These are phyloP conservation scores for Stemphylium lycopersici DNA, from an alignment of 2,329 filamentous ascomycete genomes.

Conservation along the genomic window DNA sequence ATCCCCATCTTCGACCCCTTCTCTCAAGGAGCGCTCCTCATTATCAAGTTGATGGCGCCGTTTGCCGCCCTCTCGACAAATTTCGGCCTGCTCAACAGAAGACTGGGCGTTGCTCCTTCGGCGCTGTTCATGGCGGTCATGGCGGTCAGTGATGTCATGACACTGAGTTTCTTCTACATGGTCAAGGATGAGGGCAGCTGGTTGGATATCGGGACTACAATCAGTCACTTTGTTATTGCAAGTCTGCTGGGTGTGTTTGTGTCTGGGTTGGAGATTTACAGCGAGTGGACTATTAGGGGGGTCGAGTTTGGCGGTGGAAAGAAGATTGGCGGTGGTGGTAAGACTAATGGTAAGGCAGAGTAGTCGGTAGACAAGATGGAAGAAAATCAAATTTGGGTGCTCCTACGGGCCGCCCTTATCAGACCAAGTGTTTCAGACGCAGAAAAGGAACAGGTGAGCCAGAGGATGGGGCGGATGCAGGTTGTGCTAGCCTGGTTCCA, in stretches of 20 bases:
- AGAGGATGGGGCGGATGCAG: too few species aligned
- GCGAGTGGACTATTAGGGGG: slow-evolving; percentile 80
- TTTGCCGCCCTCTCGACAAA: slow-evolving; percentile 93
- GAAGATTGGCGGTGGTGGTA: slow-evolving; percentile 11
- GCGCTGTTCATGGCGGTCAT: slow-evolving; percentile 92
- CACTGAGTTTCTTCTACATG: slow-evolving; percentile 96
- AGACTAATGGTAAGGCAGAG: slow-evolving; percentile 6
- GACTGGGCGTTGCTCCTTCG: slow-evolving; percentile 82
- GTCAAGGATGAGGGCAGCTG: slow-evolving; percentile 96
- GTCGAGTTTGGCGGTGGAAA: slow-evolving; percentile 66
- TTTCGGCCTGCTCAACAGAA: slow-evolving; percentile 87
- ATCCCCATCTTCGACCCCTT: slow-evolving; percentile 94
- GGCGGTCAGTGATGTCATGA: slow-evolving; percentile 85
- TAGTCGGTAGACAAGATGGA: background rate
- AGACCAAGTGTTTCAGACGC: background rate
- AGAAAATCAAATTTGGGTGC: background rate
- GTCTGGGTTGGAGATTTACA: slow-evolving; percentile 82
- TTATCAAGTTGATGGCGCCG: slow-evolving; percentile 90
- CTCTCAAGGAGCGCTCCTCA: slow-evolving; percentile 82
- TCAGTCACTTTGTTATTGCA: slow-evolving; percentile 93
- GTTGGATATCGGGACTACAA: slow-evolving; percentile 96
- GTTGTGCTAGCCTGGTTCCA: too few species aligned
- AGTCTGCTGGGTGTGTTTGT: slow-evolving; percentile 91
- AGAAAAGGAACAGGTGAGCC: too few species aligned
- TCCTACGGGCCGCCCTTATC: background rate